These are phyloP conservation scores for Phytophthora megakarya DNA, from an alignment of 352 stramenopile genomes.

Conservation along the genomic window DNA sequence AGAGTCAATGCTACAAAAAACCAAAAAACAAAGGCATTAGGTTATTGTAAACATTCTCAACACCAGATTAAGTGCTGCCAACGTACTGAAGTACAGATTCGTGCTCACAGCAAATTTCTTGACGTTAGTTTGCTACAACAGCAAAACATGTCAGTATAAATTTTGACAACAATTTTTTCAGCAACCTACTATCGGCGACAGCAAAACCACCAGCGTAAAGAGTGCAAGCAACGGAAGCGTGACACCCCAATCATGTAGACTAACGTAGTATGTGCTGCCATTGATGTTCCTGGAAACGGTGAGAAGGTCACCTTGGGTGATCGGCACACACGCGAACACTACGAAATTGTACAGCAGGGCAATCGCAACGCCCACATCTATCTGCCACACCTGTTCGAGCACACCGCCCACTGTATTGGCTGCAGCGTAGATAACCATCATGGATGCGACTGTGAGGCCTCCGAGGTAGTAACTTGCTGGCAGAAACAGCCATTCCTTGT, in stretches of 20 bases:
- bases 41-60: background rate
- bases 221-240: conserved; percentile 61
- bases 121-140: conserved; percentile 55
- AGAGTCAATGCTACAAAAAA: conserved; percentile 56
- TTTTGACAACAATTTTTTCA: background rate
- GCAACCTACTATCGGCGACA: conserved; percentile 55
- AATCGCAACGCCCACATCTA: conserved; percentile 66
- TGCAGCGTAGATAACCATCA: conserved; percentile 75
- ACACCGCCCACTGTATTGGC: conserved; percentile 64
- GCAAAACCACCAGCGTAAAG: conserved; percentile 69
- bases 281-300: conserved; percentile 54
- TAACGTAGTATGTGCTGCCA: conserved; percentile 66
- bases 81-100: conserved; percentile 82
- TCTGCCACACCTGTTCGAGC: conserved; percentile 74
- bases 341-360: conserved; percentile 79
- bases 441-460: conserved; percentile 65
- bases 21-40: background rate
- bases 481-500: conserved; percentile 60
- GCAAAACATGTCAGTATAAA: conserved; percentile 2
- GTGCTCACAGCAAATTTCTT: conserved; percentile 82
- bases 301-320: conserved; percentile 55
- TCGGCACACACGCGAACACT: conserved; percentile 58
- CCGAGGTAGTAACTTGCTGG: conserved; percentile 71
- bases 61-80: background rate
- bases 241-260: conserved; percentile 59